These are phyloP conservation scores for Apiosordaria backusii DNA, from an alignment of 495 filamentous ascomycete genomes.

Conservation along the genomic window DNA sequence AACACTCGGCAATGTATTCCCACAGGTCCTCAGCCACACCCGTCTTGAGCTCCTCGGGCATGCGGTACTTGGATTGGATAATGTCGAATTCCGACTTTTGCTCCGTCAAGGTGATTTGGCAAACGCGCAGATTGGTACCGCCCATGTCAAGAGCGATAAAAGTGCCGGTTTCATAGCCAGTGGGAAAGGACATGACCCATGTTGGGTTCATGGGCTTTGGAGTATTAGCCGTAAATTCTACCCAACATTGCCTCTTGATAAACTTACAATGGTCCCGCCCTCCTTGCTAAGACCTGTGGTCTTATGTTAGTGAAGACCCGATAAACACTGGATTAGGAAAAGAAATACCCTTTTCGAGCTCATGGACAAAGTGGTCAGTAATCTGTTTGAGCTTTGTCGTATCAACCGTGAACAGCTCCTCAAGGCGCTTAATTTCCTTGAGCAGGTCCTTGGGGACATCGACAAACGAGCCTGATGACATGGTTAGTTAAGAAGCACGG, in stretches of 20 bases:
- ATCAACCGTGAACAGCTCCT: constrained; percentile 81
- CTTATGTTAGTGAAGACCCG: constrained; percentile 4
- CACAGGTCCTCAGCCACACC: constrained; percentile 90
- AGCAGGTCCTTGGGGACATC: constrained; percentile 76
- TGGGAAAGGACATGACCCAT: constrained; percentile 93
- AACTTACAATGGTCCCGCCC: constrained; percentile 86
- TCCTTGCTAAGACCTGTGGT: constrained; percentile 70
- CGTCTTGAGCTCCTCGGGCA: constrained; percentile 93
- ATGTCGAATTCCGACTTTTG: constrained; percentile 97
- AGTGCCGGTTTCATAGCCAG: constrained; percentile 83
- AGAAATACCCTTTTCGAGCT: constrained; percentile 74
- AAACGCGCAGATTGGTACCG: constrained; percentile 96
- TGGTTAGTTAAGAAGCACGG: constrained; percentile 23
- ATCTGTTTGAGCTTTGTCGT: constrained; percentile 79
- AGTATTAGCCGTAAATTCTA: constrained; percentile 9
- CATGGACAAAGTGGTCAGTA: constrained; percentile 79
- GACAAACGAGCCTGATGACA: constrained; percentile 37
- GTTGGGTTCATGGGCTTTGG: constrained; percentile 95
- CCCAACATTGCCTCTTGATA: not conserved
- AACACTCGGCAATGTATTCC: constrained; percentile 96
- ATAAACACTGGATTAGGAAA: constrained; percentile 3
- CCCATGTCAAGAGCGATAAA: constrained; percentile 97
- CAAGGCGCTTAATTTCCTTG: constrained; percentile 78
- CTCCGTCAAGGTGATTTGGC: constrained; percentile 87
- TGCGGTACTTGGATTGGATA: constrained; percentile 95